phyloP scores from a whole-genome alignment of 2,329 filamentous ascomycete genomes.

The Aspergillus sp. region DNA sequence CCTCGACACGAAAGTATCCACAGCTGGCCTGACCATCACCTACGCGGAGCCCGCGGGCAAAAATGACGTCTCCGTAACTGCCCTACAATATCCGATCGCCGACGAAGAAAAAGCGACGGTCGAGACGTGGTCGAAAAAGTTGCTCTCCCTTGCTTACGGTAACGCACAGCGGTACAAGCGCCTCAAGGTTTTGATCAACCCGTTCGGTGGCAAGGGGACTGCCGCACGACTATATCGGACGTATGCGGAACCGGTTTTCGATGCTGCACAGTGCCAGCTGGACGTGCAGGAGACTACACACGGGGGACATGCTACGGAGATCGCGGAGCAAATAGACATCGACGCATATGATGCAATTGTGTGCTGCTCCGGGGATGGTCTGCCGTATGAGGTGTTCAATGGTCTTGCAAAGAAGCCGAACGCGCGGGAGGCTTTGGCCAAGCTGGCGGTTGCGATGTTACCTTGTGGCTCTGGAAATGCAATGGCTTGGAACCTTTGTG shows the following conservation, averaged over 20 bases:
- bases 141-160: conserved; percentile 74
- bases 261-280: conserved; percentile 76
- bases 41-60: conserved; percentile 69
- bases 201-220: conserved; percentile 80
- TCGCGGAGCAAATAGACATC: conserved; percentile 76
- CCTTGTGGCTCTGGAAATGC: conserved; percentile 95
- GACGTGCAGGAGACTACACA: conserved; percentile 74
- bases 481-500: conserved; percentile 87
- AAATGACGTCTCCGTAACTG: conserved; percentile 63
- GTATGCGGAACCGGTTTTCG: conserved; percentile 79
- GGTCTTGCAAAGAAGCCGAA: conserved; percentile 78
- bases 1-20: conserved; percentile 74
- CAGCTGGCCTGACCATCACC: conserved; percentile 68
- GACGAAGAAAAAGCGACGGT: conserved; percentile 56
- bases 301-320: conserved; percentile 76
- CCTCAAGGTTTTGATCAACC: conserved; percentile 88
- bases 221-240: conserved; percentile 74
- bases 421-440: conserved; percentile 72
- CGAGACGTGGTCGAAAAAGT: conserved; percentile 64
- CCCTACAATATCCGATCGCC: conserved; percentile 65
- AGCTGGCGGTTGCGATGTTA: conserved; percentile 81
- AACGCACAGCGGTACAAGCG: conserved; percentile 71
- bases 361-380: conserved; percentile 88
- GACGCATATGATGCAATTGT: conserved; percentile 83
- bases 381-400: conserved; percentile 94